Evolutionary conservation across 169 alveolate genomes (phyloP).

Genomic region (Ichthyophthirius multifiliis): DNA sequence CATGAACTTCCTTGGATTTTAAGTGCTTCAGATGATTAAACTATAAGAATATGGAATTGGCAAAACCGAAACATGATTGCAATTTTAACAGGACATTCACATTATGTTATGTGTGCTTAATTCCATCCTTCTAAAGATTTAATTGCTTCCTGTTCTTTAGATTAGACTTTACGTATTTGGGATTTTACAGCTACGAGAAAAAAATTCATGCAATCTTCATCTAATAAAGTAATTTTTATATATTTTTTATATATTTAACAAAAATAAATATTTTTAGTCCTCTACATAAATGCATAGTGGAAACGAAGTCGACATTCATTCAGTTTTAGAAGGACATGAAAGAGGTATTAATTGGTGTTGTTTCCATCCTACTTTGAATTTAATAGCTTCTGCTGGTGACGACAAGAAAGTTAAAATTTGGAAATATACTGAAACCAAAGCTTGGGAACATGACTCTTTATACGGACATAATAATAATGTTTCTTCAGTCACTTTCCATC

Average conservation of each 20-base stretch:
- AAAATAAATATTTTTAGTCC: background rate
- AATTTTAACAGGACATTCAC: slow-evolving; percentile 94
- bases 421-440: slow-evolving; percentile 90
- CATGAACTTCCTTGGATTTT: slow-evolving; percentile 96
- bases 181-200: slow-evolving; percentile 91
- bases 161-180: slow-evolving; percentile 95
- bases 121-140: slow-evolving; percentile 95
- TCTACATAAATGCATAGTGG: slow-evolving; percentile 74
- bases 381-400: slow-evolving; percentile 94
- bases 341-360: slow-evolving; percentile 96
- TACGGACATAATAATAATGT: slow-evolving; percentile 95
- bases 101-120: slow-evolving; percentile 96
- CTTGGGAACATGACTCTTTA: slow-evolving; percentile 93
- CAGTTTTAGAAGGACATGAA: slow-evolving; percentile 96
- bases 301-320: slow-evolving; percentile 91
- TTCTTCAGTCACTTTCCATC: slow-evolving; percentile 91
- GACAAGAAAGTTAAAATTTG: slow-evolving; percentile 93
- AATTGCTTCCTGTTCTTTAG: slow-evolving; percentile 93
- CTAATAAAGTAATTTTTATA: slow-evolving; percentile 20
- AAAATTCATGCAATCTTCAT: slow-evolving; percentile 76
- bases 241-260: background rate
- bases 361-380: slow-evolving; percentile 90
- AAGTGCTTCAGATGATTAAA: slow-evolving; percentile 94
- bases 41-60: slow-evolving; percentile 98
- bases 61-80: slow-evolving; percentile 89